Base-by-base conservation (phyloP, 768 basidiomycete genomes). In the Boletus reticulatus region DNA sequence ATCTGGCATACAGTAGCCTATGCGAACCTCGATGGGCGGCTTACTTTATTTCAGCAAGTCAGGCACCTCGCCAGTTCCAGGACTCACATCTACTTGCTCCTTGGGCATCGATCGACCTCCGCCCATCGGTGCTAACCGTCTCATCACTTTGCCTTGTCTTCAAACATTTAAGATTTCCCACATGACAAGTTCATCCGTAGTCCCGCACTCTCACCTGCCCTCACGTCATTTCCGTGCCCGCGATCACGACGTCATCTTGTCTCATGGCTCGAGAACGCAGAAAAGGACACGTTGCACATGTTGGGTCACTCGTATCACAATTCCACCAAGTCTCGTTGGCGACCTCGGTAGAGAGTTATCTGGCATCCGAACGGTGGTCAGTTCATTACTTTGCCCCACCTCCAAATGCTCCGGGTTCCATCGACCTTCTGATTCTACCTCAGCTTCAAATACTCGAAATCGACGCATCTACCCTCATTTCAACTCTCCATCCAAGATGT, bases 81-180 rank as follows among this genome's bases (percentile, higher is more conserved):
- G 63, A 65, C 48, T 67, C 19, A 66, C n/a, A n/a, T n/a, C 60
- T 14, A 49, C 50, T 17, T 57, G 48, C 8, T 69, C 57, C 27
- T 14, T 69, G 32, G 62, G 62, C 1, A 52, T 67, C 11, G 55
- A 56, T 27, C 27, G 27, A 27, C 27, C 27, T 27, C 27, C 27
- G 27, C 27, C 27, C 27, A 27, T 27, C 46, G 45, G 17, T 16
- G 27, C 45, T 51, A 27, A 27, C 13, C 29, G 39, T n/a, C n/a
- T 19, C 9, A 48, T 62, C 52, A 61, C 50, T 9, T 34, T 67
- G 0, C 57, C 55, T 2, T 31, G 27, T 24, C 56, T 67, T 24
- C 53, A 29, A n/a, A 63, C 57, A 4, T 57, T 67, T 38, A 45
- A 12, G n/a, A 56, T 27, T 59, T 67, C 50, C 48, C 62, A 11